phyloP scores from a whole-genome alignment of 1,139 yeast species.

The Yamadazyma sp. region DNA sequence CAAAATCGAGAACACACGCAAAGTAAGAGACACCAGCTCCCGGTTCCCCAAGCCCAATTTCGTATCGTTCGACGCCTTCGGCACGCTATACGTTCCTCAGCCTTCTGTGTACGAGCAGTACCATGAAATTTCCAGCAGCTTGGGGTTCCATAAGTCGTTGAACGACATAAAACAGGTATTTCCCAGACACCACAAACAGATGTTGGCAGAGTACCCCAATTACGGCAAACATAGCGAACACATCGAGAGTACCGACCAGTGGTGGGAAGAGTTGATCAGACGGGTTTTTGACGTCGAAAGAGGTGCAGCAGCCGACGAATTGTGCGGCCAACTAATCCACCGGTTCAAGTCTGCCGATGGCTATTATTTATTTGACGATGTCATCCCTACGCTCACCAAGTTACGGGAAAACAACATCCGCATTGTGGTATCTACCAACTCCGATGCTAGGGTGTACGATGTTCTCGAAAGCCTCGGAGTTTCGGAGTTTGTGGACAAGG shows the following conservation, averaged over 20 bases:
- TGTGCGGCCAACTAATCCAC: slow-evolving; percentile 41
- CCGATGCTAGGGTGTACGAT: slow-evolving; percentile 51
- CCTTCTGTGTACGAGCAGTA: slow-evolving; percentile 55
- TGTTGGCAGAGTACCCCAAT: slow-evolving; percentile 48
- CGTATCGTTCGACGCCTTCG: slow-evolving; percentile 67
- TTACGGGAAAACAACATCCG: slow-evolving; percentile 32
- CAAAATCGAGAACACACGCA: slow-evolving; percentile 22
- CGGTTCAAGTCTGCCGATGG: slow-evolving; percentile 53
- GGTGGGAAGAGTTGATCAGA: slow-evolving; percentile 61
- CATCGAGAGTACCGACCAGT: slow-evolving; percentile 34
- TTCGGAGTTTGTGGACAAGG: slow-evolving; percentile 33
- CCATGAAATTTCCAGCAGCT: slow-evolving; percentile 42
- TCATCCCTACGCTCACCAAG: slow-evolving; percentile 42
- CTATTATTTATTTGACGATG: slow-evolving; percentile 55
- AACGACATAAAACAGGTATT: slow-evolving; percentile 29
- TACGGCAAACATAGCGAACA: slow-evolving; percentile 49
- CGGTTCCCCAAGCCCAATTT: slow-evolving; percentile 46
- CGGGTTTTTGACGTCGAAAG: slow-evolving; percentile 35
- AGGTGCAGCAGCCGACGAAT: slow-evolving; percentile 19
- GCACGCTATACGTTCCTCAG: slow-evolving; percentile 61
- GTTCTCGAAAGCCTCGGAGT: slow-evolving; percentile 49
- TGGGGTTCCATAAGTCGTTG: slow-evolving; percentile 40
- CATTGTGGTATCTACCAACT: slow-evolving; percentile 55
- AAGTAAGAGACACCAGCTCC: slow-evolving; percentile 30
- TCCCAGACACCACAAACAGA: slow-evolving; percentile 25